These are phyloP conservation scores for Suillus subluteus DNA, from an alignment of 768 basidiomycete genomes.

Conservation along the genomic window DNA sequence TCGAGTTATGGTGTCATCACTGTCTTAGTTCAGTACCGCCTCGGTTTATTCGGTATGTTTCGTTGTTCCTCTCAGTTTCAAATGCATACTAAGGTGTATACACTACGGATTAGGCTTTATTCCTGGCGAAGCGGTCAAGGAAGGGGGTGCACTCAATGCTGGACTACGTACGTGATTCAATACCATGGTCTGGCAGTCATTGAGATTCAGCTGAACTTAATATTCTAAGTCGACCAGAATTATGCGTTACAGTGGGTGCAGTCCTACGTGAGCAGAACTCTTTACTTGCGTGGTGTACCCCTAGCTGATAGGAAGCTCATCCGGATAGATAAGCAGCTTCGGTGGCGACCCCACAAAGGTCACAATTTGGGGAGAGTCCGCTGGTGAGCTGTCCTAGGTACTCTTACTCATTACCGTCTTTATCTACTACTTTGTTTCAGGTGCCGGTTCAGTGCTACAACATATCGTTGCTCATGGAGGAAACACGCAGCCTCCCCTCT, in stretches of 20 bases:
- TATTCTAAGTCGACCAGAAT: constrained; percentile 37
- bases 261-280: constrained; percentile 26
- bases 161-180: constrained; percentile 44
- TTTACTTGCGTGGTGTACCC: neutral
- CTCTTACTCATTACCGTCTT: neutral
- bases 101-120: constrained; percentile 41
- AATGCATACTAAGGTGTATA: neutral
- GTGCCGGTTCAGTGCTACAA: constrained; percentile 54
- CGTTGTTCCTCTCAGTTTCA: neutral
- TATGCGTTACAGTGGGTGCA: constrained; percentile 42
- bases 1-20: constrained; percentile 28
- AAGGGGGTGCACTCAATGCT: constrained; percentile 48
- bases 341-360: constrained; percentile 37
- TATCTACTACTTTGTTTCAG: constrained; percentile 20
- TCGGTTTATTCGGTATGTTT: constrained; percentile 35
- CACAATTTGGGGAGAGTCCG: constrained; percentile 40
- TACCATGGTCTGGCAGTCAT: neutral
- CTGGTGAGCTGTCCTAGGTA: constrained; percentile 16
- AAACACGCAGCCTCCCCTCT: constrained; percentile 47
- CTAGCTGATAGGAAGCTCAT: neutral
- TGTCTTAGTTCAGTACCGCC: constrained; percentile 38
- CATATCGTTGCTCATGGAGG: constrained; percentile 51
- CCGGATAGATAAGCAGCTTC: constrained; percentile 33
- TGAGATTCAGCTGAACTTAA: neutral
- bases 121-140: constrained; percentile 44